Evolutionary conservation across 164 flowering plant genomes (phyloP), one percentile per base, ranked within the genome.

Genomic region (Houttuynia cordata): DNA sequence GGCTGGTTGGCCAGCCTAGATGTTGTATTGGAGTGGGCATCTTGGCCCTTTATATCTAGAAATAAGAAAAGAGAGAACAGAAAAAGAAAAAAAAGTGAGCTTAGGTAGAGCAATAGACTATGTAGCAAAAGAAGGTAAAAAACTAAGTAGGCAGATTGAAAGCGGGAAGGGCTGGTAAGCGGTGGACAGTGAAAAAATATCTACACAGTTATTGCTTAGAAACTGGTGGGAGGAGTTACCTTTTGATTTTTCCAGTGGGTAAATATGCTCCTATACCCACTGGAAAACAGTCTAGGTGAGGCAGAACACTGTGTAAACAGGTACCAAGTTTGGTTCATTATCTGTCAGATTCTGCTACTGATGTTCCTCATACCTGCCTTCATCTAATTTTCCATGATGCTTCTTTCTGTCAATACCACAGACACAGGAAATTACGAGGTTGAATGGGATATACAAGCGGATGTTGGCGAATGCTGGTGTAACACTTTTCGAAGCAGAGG

Each of bases 401-500:
- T 12, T 19, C 23, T 51, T 62, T 24, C 8, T 62, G 25, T 42
- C 78, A 75, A 1, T 45, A 10, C 12, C 13, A 54, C 83, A 93
- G 99, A 90, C 99, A 19, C 88, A 83, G 60, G 99, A 93, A 74
- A 88, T 90, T 34, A 34, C 73, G 41, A 81, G 97, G 73, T 72
- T 93, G 67, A 90, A 81, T 82, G 95, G 89, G 22, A 81, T 91
- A 54, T 88, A 93, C 81, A 90, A 88, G 80, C 78, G 95, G 17
- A 51, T 91, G 53, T 73, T 93, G 69, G 64, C 91, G 21, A 86
- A 85, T 80, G 72, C 99, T 68, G 97, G 93, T 61, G 99, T 93
- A 39, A 86, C 87, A 79, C 62, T 86, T 70, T 90, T 70, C 69
- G 99, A 93, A 81, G 99, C 97, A 24, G 97, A 88, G 74, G 99